Evolutionary conservation across 768 basidiomycete genomes (phyloP).

Genomic region (Coprinellus aureogranulatus): DNA sequence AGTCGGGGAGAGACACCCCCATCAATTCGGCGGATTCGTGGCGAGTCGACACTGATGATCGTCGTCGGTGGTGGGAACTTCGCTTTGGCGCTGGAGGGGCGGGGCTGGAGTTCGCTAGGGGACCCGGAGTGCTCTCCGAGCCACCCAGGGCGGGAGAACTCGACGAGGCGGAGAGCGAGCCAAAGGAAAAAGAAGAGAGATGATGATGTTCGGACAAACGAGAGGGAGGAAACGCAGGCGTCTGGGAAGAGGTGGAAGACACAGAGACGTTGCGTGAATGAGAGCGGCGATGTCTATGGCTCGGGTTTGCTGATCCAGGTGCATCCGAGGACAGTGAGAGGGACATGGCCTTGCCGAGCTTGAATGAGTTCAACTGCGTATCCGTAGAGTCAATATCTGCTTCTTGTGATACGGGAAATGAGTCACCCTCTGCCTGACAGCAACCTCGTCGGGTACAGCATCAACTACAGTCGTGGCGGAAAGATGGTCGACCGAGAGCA

Average conservation of each 20-base stretch:
- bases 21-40: conserved; percentile 89
- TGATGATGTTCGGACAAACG: conserved; percentile 22
- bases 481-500: conserved; percentile 21
- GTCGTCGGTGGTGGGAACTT: conserved; percentile 79
- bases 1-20: conserved; percentile 72
- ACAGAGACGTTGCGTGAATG: conserved; percentile 70
- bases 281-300: conserved; percentile 53
- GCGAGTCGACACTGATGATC: conserved; percentile 86
- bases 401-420: conserved; percentile 2
- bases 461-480: conserved; percentile 21
- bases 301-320: conserved; percentile 35
- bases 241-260: conserved; percentile 41
- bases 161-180: conserved; percentile 1
- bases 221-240: conserved; percentile 37
- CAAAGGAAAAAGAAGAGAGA: conserved; percentile 27
- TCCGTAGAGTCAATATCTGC: conserved; percentile 2
- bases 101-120: conserved; percentile 17
- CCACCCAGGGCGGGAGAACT: background rate
- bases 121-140: conserved; percentile 19
- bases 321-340: conserved; percentile 27
- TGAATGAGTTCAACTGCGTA: conserved; percentile 69
- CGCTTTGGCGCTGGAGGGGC: conserved; percentile 48
- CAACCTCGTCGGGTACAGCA: conserved; percentile 32
- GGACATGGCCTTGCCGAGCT: conserved; percentile 53
- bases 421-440: conserved; percentile 42